Evolutionary conservation across 352 stramenopile species (phyloP).

Genomic region (Globisporangium emineosum): DNA sequence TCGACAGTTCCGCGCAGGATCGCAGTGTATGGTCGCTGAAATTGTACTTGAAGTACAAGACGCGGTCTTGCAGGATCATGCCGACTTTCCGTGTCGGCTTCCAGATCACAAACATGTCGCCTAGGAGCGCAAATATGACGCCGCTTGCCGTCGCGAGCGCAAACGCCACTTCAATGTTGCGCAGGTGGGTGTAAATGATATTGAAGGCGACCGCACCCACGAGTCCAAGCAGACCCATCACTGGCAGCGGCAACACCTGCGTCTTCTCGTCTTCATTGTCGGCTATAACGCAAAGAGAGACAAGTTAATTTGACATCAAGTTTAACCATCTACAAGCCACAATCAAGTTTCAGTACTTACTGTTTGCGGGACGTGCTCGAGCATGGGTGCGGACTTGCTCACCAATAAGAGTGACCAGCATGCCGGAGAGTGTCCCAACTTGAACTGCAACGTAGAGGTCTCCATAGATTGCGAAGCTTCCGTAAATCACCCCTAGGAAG

Average conservation of each 20-base stretch:
- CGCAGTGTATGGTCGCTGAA: slow-evolving; percentile 51
- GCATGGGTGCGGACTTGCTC: slow-evolving; percentile 68
- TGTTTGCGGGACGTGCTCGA: slow-evolving; percentile 35
- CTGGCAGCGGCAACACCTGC: slow-evolving; percentile 71
- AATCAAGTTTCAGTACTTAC: slow-evolving; percentile 23
- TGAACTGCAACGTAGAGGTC: slow-evolving; percentile 80
- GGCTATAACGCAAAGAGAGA: slow-evolving; percentile 18
- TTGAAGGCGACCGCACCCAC: slow-evolving; percentile 83
- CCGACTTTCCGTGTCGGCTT: slow-evolving; percentile 73
- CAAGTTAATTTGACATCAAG: not conserved
- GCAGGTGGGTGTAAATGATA: slow-evolving; percentile 83
- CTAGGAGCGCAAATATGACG: slow-evolving; percentile 71
- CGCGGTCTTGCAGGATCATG: slow-evolving; percentile 74
- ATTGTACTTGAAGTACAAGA: slow-evolving; percentile 61
- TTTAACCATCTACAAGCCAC: not conserved
- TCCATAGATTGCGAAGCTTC: slow-evolving; percentile 80
- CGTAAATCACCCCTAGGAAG: slow-evolving; percentile 87
- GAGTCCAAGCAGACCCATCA: slow-evolving; percentile 77
- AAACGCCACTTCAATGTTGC: slow-evolving; percentile 81
- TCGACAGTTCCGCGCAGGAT: slow-evolving; percentile 55
- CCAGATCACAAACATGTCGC: slow-evolving; percentile 87
- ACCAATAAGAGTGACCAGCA: slow-evolving; percentile 74
- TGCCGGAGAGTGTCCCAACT: slow-evolving; percentile 76
- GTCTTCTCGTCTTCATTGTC: slow-evolving; percentile 47
- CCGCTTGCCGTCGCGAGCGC: slow-evolving; percentile 73